Evolutionary conservation across 805 yeast genomes (phyloP).

Genomic region (Candida insectalens): DNA sequence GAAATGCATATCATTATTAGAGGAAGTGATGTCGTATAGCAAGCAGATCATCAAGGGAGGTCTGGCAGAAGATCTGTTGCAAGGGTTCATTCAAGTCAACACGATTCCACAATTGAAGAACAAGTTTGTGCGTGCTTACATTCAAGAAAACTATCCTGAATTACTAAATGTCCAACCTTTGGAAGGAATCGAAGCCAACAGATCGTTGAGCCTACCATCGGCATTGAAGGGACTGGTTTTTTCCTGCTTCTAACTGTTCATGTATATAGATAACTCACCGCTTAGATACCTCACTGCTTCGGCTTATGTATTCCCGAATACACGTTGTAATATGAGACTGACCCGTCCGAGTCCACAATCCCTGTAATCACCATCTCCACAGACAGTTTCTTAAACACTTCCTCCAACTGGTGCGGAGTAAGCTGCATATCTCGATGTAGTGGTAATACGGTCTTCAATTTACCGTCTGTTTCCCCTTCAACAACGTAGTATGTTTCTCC

Average conservation of each 20-base stretch:
- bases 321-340: conserved; percentile 59
- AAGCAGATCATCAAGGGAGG: not conserved
- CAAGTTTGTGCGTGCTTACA: conserved; percentile 27
- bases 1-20: conserved; percentile 18
- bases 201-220: conserved; percentile 1
- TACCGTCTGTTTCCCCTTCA: conserved; percentile 12
- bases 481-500: no score
- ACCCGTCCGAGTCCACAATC: conserved; percentile 54
- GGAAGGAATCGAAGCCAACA: no score
- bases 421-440: no score
- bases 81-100: conserved; percentile 26
- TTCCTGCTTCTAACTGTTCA: no score
- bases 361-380: conserved; percentile 41
- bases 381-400: conserved; percentile 27
- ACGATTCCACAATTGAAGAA: conserved; percentile 28
- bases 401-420: conserved; percentile 28
- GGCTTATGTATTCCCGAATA: conserved; percentile 63
- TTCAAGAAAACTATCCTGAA: conserved; percentile 24
- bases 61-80: conserved; percentile 28
- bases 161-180: conserved; percentile 11
- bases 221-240: not conserved
- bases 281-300: no score
- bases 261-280: no score
- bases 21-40: conserved; percentile 8
- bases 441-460: no score